These are phyloP conservation scores for Venturia asperata DNA, from an alignment of 2,329 filamentous ascomycete genomes.

Conservation along the genomic window DNA sequence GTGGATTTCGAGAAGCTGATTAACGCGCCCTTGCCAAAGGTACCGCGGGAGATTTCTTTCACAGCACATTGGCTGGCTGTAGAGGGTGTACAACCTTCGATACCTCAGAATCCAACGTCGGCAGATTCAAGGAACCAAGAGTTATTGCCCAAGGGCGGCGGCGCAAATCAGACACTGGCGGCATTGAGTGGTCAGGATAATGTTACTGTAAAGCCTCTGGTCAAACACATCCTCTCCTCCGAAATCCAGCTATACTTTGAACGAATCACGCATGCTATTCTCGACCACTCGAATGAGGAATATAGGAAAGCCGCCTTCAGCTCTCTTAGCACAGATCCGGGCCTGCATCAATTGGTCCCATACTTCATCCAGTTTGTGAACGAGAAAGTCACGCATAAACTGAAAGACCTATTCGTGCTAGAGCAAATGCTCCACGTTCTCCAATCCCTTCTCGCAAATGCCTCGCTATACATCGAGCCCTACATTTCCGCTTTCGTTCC, in stretches of 20 bases:
- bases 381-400: constrained; percentile 88
- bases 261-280: constrained; percentile 80
- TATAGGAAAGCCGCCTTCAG: constrained; percentile 79
- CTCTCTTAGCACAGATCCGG: constrained; percentile 80
- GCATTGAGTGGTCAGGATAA: constrained; percentile 79
- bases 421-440: constrained; percentile 89
- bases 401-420: constrained; percentile 83
- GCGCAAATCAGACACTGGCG: constrained; percentile 76
- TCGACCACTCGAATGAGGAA: constrained; percentile 82
- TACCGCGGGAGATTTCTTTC: constrained; percentile 85
- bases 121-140: constrained; percentile 78
- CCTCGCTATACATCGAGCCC: constrained; percentile 66
- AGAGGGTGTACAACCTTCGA: constrained; percentile 92
- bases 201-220: constrained; percentile 74
- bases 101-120: constrained; percentile 89
- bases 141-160: constrained; percentile 80
- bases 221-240: constrained; percentile 94
- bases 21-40: constrained; percentile 89
- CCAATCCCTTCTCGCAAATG: constrained; percentile 75
- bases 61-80: constrained; percentile 99
- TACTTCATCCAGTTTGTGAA: constrained; percentile 96
- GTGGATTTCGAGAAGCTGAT: constrained; percentile 98
- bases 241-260: constrained; percentile 96
- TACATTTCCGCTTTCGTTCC: constrained; percentile 68
- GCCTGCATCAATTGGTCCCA: constrained; percentile 87